phyloP scores from a whole-genome alignment of 2,329 filamentous ascomycete species.

The Scopulariopsis brevicaulis region DNA sequence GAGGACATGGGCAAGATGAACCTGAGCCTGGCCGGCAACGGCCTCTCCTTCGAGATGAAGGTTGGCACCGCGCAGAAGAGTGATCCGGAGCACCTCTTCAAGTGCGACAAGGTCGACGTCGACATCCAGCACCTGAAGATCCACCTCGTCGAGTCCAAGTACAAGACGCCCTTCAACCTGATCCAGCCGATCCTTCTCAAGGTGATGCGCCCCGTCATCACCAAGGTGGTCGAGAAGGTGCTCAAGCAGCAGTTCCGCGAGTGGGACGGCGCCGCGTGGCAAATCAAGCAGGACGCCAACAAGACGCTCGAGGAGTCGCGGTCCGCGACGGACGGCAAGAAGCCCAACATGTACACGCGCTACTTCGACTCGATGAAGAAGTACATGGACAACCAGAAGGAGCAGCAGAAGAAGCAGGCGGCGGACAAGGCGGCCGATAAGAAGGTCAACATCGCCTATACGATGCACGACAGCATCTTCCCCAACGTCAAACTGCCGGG shows the following conservation, averaged over 20 bases:
- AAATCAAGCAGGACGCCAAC: conserved; percentile 75
- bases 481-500: conserved; percentile 69
- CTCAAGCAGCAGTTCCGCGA: conserved; percentile 74
- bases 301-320: conserved; percentile 51
- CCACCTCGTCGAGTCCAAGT: conserved; percentile 88
- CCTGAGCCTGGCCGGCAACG: conserved; percentile 74
- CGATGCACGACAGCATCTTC: conserved; percentile 82
- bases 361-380: conserved; percentile 69
- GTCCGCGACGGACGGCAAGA: conserved; percentile 52
- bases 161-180: conserved; percentile 79
- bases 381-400: conserved; percentile 61
- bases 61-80: conserved; percentile 68
- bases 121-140: conserved; percentile 73
- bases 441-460: conserved; percentile 73
- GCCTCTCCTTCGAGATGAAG: conserved; percentile 85
- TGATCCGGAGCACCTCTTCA: conserved; percentile 80
- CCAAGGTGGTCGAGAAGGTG: conserved; percentile 81
- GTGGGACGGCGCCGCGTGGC: conserved; percentile 60
- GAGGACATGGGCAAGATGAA: conserved; percentile 84
- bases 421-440: conserved; percentile 31
- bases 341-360: conserved; percentile 75
- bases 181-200: conserved; percentile 83
- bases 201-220: conserved; percentile 70
- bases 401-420: conserved; percentile 43
- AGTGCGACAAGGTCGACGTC: conserved; percentile 81